Base-by-base conservation (phyloP, 345 rosid species). In the Syzygium grande region DNA sequence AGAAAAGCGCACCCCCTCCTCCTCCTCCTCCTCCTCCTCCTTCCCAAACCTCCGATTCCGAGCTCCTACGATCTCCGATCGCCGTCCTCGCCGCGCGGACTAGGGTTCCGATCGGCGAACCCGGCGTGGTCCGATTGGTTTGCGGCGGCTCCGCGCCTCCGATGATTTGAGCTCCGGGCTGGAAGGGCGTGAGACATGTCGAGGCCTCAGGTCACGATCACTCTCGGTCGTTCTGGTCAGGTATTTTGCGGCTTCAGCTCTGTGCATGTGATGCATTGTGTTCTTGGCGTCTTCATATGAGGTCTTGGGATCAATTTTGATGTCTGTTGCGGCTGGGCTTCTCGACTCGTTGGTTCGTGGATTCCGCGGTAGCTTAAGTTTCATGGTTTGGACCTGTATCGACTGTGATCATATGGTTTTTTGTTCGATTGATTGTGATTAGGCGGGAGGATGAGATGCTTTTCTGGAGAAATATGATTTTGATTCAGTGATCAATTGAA, bases 211-310 rank as follows among this genome's bases (percentile, higher is more conserved):
- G 89, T 88, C 84, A 85, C 87, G 58, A 65, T 88, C 61, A 85
- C 84, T 53, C 84, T 88, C 52, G 84, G 89, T 52, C 52, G 89
- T 46, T 88, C 84, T 41, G 87, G 84, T 65, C 87, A 85, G 87
- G 89, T 84, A 65, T 14, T 14, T 49, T 25, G 23, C 14, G 12
- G 43, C 80, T 73, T 34, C 19, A 9, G 80, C 80, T 34, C 80
- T 11, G 80, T 34, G 46, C 80, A 11, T 41, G 23, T 41, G 21
- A 19, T 73, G 80, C 80, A 19, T 34, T 34, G 38, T 5, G 46
- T 21, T 38, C 38, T 17, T 41, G 25, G 49, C 80, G 25, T 22
- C 80, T 73, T 1, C 46, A 11, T 34, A 1, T 34, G 49, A 34
- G 80, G 38, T 34, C 80, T 34, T 10, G 5, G 80, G 49, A 34